Evolutionary conservation across 306 rosid species (phyloP).

Genomic region (Trichosanthes cucumerina): DNA sequence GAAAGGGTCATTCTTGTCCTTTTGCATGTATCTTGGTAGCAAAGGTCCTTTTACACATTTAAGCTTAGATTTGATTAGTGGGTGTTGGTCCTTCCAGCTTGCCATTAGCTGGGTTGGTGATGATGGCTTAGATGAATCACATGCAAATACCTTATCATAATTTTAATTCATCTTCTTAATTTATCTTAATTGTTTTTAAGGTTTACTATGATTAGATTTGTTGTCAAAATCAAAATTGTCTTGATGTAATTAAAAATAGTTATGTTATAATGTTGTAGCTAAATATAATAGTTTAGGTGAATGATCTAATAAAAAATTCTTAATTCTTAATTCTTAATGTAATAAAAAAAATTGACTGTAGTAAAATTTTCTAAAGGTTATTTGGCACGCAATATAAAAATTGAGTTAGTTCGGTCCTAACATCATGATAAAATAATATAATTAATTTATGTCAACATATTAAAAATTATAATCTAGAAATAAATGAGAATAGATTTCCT

Average conservation of each 20-base stretch:
- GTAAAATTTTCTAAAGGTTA: too few relatives aligned
- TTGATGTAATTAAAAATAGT: neutral
- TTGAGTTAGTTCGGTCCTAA: too few relatives aligned
- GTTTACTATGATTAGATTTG: neutral
- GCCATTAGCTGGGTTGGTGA: slow-evolving; percentile 5
- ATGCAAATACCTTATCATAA: neutral
- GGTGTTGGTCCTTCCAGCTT: slow-evolving; percentile 3
- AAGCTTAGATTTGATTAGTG: slow-evolving; percentile 8
- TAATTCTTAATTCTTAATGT: too few relatives aligned
- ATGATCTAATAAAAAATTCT: too few relatives aligned
- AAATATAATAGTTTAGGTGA: too few relatives aligned
- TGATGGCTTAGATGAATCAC: slow-evolving; percentile 4
- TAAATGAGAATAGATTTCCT: neutral
- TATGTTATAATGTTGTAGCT: too few relatives aligned
- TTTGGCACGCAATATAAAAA: too few relatives aligned
- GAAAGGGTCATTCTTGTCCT: neutral
- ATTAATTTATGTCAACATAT: neutral
- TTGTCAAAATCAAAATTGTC: neutral
- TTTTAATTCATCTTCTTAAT: neutral
- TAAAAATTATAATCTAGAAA: neutral
- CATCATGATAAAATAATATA: neutral
- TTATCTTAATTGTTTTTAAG: neutral
- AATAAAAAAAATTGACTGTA: too few relatives aligned
- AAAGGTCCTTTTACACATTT: neutral
- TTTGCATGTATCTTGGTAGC: neutral